Percentiles rank a stretch among this genome's conserved stretches.
phyloP scores from a whole-genome alignment of 2,329 filamentous ascomycete species.

The Furcasterigmium furcatum region DNA sequence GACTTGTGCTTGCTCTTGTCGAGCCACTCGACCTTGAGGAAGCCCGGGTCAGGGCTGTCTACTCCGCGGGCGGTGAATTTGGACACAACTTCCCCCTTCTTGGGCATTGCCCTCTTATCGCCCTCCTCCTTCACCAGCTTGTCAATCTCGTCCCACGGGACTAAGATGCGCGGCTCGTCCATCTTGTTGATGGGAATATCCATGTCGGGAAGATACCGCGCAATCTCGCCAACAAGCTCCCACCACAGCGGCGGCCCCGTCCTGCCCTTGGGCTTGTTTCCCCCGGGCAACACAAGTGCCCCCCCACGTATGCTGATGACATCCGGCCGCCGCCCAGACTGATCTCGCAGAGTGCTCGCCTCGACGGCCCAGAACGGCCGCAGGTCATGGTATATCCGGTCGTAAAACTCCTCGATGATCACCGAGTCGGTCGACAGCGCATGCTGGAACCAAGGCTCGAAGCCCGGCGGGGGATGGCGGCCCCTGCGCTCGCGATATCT shows the following conservation, averaged over 20 bases:
- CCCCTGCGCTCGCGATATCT: slow-evolving; percentile 54
- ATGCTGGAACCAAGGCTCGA: slow-evolving; percentile 56
- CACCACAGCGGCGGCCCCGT: slow-evolving; percentile 46
- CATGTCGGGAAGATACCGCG: slow-evolving; percentile 56
- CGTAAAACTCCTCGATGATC: slow-evolving; percentile 61
- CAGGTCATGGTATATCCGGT: slow-evolving; percentile 61
- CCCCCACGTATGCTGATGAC: slow-evolving; percentile 47
- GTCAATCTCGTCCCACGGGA: slow-evolving; percentile 54
- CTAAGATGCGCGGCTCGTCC: slow-evolving; percentile 61
- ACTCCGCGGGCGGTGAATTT: slow-evolving; percentile 35
- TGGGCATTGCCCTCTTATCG: slow-evolving; percentile 36
- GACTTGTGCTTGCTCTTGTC: slow-evolving; percentile 31
- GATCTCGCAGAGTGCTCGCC: slow-evolving; percentile 29
- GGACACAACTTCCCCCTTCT: slow-evolving; percentile 38
- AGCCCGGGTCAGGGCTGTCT: slow-evolving; percentile 26
- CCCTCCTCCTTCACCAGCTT: slow-evolving; percentile 45
- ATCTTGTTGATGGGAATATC: slow-evolving; percentile 65
- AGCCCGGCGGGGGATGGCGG: slow-evolving; percentile 61
- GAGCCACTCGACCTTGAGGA: slow-evolving; percentile 45
- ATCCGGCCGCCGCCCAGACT: slow-evolving; percentile 39
- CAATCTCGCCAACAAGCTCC: slow-evolving; percentile 46
- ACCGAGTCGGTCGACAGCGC: slow-evolving; percentile 49
- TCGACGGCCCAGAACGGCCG: slow-evolving; percentile 51
- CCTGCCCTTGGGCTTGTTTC: slow-evolving; percentile 35
- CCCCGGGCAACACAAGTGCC: slow-evolving; percentile 28